Percentiles rank a stretch among this genome's conserved stretches.
Conservation (phyloP, 495 filamentous ascomycete genomes). For the Annulohypoxylon maeteangense region DNA sequence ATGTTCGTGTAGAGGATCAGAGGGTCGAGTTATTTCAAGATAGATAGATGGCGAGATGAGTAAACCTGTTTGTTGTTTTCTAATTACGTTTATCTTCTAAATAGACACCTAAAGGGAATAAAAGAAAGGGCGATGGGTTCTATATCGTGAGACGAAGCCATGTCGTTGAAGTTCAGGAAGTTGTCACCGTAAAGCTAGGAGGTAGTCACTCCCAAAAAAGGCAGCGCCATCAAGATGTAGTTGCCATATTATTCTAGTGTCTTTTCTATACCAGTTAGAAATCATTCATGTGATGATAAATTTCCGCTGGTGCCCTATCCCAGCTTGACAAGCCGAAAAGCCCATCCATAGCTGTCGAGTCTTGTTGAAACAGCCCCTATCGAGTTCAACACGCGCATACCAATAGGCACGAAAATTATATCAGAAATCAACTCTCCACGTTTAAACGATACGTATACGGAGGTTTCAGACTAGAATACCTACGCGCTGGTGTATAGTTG, state of each 20-base stretch:
- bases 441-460: neutral
- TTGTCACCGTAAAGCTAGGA: neutral
- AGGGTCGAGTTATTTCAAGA: neutral
- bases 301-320: neutral
- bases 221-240: constrained; percentile 19
- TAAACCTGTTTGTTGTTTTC: neutral
- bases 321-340: neutral
- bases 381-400: neutral
- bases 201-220: neutral
- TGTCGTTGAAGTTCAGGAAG: constrained; percentile 20
- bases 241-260: neutral
- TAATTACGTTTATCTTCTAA: neutral
- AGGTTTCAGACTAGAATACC: neutral
- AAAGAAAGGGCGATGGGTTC: neutral
- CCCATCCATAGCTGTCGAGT: constrained; percentile 16
- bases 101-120: neutral
- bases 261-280: neutral
- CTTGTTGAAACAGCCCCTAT: constrained; percentile 9
- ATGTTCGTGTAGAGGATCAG: neutral
- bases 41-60: neutral
- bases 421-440: neutral
- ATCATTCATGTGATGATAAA: neutral
- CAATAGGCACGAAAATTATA: constrained; percentile 1
- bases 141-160: neutral
- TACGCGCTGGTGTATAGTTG: constrained; percentile 10